Percentiles rank a stretch among this genome's conserved stretches.
phyloP scores from a whole-genome alignment of 2,329 filamentous ascomycete genomes.

The Aspergillus aculeatinus region DNA sequence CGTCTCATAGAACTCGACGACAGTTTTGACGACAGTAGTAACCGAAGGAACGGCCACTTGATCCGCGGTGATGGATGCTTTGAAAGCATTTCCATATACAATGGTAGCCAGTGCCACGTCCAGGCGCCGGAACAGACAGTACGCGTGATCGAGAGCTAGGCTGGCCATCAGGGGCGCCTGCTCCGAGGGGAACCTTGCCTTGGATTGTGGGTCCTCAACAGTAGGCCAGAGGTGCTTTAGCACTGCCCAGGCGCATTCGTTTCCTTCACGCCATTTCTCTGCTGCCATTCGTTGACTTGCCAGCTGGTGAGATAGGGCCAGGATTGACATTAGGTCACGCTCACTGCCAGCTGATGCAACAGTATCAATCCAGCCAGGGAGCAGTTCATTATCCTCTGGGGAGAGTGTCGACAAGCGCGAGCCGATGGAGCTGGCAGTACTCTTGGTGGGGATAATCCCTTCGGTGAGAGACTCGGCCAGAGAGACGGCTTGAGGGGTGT shows the following conservation, averaged over 20 bases:
- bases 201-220: constrained; percentile 30
- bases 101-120: constrained; percentile 29
- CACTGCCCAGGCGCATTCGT: constrained; percentile 29
- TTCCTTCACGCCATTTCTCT: constrained; percentile 32
- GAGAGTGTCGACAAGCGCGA: constrained; percentile 24
- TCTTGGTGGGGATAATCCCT: constrained; percentile 21
- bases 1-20: constrained; percentile 39
- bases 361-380: constrained; percentile 34
- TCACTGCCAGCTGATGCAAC: constrained; percentile 29
- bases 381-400: constrained; percentile 28
- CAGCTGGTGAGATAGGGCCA: constrained; percentile 34
- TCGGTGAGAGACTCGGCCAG: constrained; percentile 32
- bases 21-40: constrained; percentile 33
- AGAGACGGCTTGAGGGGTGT: constrained; percentile 28
- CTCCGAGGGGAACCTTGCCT: constrained; percentile 30
- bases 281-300: constrained; percentile 33
- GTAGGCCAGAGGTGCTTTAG: constrained; percentile 35
- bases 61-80: constrained; percentile 31
- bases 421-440: constrained; percentile 13
- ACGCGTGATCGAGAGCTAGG: constrained; percentile 34
- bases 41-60: constrained; percentile 33
- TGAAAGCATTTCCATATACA: constrained; percentile 37
- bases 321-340: constrained; percentile 24
- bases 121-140: constrained; percentile 35
- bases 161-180: constrained; percentile 33